Evolutionary conservation across 1,284 basidiomycete genomes (phyloP).

Genomic region (Bjerkandera adusta): DNA sequence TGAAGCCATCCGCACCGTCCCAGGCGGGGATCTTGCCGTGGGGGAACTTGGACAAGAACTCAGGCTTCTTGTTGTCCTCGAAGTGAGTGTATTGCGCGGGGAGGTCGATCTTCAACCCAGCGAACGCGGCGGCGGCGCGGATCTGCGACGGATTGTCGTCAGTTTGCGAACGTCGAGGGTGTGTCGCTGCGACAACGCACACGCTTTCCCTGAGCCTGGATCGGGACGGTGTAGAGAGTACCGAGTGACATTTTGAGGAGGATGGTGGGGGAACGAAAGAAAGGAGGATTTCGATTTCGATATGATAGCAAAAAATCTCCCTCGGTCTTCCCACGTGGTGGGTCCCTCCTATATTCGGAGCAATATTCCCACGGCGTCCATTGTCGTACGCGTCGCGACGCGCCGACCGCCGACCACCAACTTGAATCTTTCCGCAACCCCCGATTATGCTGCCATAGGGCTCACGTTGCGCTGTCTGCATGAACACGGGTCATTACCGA

Average conservation of each 20-base stretch:
- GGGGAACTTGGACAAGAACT: constrained; percentile 80
- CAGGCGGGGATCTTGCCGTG: constrained; percentile 85
- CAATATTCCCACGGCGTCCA: too few relatives aligned
- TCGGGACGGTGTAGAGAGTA: constrained; percentile 55
- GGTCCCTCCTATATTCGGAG: too few relatives aligned
- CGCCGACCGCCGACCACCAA: too few relatives aligned
- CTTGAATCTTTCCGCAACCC: too few relatives aligned
- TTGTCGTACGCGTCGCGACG: too few relatives aligned
- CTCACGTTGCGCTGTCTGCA: too few relatives aligned
- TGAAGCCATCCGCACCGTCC: constrained; percentile 78
- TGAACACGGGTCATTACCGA: too few relatives aligned
- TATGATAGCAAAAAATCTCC: constrained; percentile 8
- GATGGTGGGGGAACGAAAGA: constrained; percentile 10
- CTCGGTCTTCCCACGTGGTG: too few relatives aligned
- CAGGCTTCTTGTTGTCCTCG: constrained; percentile 76
- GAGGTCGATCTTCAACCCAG: constrained; percentile 65
- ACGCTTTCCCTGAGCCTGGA: constrained; percentile 42
- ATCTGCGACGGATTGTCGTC: constrained; percentile 46
- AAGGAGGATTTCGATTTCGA: constrained; percentile 6
- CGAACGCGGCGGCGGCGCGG: constrained; percentile 70
- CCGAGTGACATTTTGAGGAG: constrained; percentile 50
- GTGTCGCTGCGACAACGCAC: constrained; percentile 37
- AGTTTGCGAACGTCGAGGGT: constrained; percentile 2
- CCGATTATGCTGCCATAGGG: too few relatives aligned
- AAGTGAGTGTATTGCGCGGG: constrained; percentile 59